These are phyloP conservation scores for Arachnomyces sp. DNA, from an alignment of 2,329 filamentous ascomycete genomes.

Conservation along the genomic window DNA sequence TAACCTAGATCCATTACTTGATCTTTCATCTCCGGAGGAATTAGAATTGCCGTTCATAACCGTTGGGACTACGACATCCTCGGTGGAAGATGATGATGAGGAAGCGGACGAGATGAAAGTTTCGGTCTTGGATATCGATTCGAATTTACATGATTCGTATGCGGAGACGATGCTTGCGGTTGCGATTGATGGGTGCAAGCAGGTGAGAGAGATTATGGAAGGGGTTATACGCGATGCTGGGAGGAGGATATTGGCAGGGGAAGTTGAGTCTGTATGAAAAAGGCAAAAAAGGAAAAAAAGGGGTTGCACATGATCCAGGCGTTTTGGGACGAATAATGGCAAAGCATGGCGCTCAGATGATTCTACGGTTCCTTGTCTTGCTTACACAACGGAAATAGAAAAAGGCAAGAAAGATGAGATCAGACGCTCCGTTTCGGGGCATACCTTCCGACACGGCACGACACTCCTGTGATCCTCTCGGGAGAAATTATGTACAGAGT, in stretches of 20 bases:
- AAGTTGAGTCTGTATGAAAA: constrained; percentile 1
- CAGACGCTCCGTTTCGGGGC: too few species aligned
- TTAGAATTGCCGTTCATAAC: constrained; percentile 85
- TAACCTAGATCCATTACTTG: constrained; percentile 35
- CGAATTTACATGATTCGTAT: constrained; percentile 67
- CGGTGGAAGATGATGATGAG: constrained; percentile 58
- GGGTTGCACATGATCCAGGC: too few species aligned
- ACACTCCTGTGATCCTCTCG: too few species aligned
- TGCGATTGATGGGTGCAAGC: constrained; percentile 83
- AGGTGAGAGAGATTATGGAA: constrained; percentile 75
- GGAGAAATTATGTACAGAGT: too few species aligned
- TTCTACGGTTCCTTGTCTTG: too few species aligned
- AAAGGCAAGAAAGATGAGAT: too few species aligned
- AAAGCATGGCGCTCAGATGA: too few species aligned
- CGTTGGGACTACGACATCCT: constrained; percentile 56
- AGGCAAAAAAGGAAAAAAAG: too few species aligned
- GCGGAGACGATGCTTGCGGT: constrained; percentile 91
- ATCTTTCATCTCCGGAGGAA: constrained; percentile 39
- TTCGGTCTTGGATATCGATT: constrained; percentile 76
- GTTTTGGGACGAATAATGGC: too few species aligned
- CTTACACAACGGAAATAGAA: too few species aligned
- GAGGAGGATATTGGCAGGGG: constrained; percentile 12
- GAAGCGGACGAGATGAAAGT: constrained; percentile 50
- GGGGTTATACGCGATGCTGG: constrained; percentile 56
- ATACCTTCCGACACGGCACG: too few species aligned